These are phyloP conservation scores for Kalaharituber pfeilii DNA, from an alignment of 2,329 filamentous ascomycete species.

Conservation along the genomic window DNA sequence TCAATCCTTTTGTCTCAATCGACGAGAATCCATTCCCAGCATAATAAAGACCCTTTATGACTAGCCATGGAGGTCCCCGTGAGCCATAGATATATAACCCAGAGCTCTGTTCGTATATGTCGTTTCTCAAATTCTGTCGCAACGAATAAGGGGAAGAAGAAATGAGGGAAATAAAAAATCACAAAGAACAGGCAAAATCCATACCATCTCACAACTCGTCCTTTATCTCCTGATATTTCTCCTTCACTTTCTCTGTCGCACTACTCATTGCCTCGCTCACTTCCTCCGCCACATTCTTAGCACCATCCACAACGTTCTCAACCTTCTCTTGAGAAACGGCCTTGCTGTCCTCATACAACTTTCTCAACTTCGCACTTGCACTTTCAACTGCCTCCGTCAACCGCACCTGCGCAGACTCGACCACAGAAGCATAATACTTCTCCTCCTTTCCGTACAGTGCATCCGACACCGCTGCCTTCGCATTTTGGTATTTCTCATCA, in stretches of 20 bases:
- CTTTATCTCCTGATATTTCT: slow-evolving; percentile 13
- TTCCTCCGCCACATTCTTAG: slow-evolving; percentile 8
- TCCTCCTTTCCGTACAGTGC: slow-evolving; percentile 10
- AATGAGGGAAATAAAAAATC: slow-evolving; percentile 5
- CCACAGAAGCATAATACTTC: not conserved
- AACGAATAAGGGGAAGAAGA: no score
- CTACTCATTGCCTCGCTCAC: slow-evolving; percentile 28
- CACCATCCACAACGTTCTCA: slow-evolving; percentile 14
- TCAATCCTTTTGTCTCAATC: no score
- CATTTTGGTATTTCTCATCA: not conserved
- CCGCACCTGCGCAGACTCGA: slow-evolving; percentile 5
- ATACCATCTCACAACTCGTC: slow-evolving; percentile 19
- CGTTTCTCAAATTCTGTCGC: no score
- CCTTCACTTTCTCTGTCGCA: slow-evolving; percentile 28
- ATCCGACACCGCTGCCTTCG: slow-evolving; percentile 7
- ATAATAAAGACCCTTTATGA: no score
- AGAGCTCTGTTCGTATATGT: no score
- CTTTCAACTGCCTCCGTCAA: slow-evolving; percentile 16
- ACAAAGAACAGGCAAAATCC: slow-evolving; percentile 4
- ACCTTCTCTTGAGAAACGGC: slow-evolving; percentile 12
- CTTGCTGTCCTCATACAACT: slow-evolving; percentile 14
- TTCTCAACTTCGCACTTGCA: slow-evolving; percentile 16
- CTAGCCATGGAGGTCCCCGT: no score
- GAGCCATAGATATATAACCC: no score
- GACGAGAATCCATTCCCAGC: no score